A percentile compares a stretch with the other conserved stretches of the same genome.
Conservation (phyloP, 2,329 filamentous ascomycete genomes). For the Penicillium sp. region DNA sequence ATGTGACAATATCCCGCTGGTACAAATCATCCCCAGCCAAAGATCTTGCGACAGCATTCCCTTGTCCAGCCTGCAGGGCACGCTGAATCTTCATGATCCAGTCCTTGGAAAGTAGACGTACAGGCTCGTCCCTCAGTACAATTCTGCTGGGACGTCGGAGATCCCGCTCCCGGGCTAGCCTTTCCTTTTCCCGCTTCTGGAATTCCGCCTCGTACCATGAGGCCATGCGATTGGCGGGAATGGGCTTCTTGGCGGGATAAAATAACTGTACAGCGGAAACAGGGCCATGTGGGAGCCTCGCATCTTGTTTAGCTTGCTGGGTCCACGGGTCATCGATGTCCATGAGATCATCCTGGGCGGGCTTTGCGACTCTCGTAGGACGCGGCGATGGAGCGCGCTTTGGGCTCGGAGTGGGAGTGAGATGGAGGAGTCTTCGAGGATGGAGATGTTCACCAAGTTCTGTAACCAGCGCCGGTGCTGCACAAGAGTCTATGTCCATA, state of each 20-base stretch:
- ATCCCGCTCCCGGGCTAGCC: slow-evolving; percentile 20
- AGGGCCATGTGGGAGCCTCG: slow-evolving; percentile 24
- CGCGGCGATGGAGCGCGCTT: slow-evolving; percentile 3
- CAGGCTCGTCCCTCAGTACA: slow-evolving; percentile 29
- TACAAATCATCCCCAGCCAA: slow-evolving; percentile 37
- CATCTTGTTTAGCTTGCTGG: slow-evolving; percentile 12
- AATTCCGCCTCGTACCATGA: slow-evolving; percentile 32
- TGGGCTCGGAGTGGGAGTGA: slow-evolving; percentile 3
- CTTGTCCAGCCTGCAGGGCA: slow-evolving; percentile 28
- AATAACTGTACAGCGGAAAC: slow-evolving; percentile 34
- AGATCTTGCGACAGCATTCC: slow-evolving; percentile 31
- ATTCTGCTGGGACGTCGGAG: slow-evolving; percentile 20
- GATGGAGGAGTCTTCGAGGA: slow-evolving; percentile 7
- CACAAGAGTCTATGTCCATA: slow-evolving; percentile 9
- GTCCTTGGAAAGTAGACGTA: slow-evolving; percentile 34
- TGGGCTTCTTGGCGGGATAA: slow-evolving; percentile 15
- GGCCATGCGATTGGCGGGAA: slow-evolving; percentile 29
- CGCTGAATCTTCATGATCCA: slow-evolving; percentile 37
- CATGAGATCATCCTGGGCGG: slow-evolving; percentile 8
- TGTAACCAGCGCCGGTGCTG: slow-evolving; percentile 14
- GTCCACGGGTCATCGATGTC: slow-evolving; percentile 23
- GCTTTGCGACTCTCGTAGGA: slow-evolving; percentile 1
- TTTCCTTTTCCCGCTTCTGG: slow-evolving; percentile 26
- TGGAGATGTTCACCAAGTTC: slow-evolving; percentile 20
- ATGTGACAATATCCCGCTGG: slow-evolving; percentile 37